phyloP scores from a whole-genome alignment of 2,329 filamentous ascomycete genomes.

The Aspergillus pseudoterreus region DNA sequence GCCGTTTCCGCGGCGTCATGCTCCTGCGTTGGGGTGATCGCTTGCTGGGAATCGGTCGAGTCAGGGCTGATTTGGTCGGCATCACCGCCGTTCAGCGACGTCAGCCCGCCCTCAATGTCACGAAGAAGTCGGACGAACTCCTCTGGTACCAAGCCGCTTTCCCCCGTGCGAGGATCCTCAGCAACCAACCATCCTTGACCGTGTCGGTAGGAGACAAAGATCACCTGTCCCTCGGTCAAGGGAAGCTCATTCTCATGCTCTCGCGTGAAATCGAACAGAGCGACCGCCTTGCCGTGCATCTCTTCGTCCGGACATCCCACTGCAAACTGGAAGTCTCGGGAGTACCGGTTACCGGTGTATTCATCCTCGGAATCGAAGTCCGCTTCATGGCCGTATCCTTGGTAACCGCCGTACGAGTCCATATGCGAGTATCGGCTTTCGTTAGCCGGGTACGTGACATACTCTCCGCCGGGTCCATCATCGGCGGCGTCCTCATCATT shows the following conservation, averaged over 20 bases:
- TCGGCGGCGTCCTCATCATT: slow-evolving; percentile 57
- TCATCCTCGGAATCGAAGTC: slow-evolving; percentile 41
- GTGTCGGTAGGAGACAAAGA: slow-evolving; percentile 92
- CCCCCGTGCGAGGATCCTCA: slow-evolving; percentile 87
- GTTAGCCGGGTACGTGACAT: slow-evolving; percentile 71
- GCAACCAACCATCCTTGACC: slow-evolving; percentile 97
- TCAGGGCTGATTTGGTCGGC: slow-evolving; percentile 51
- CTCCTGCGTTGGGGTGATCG: slow-evolving; percentile 27
- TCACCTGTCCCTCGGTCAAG: slow-evolving; percentile 88
- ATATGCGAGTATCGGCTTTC: slow-evolving; percentile 56
- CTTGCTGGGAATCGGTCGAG: slow-evolving; percentile 40
- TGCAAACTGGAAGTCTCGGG: slow-evolving; percentile 88
- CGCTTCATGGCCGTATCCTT: slow-evolving; percentile 27
- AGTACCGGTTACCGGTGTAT: slow-evolving; percentile 68
- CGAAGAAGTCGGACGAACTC: slow-evolving; percentile 90
- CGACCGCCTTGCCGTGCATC: slow-evolving; percentile 94
- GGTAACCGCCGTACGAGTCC: slow-evolving; percentile 43
- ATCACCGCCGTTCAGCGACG: slow-evolving; percentile 59
- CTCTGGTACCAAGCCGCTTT: slow-evolving; percentile 92
- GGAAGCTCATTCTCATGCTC: slow-evolving; percentile 97
- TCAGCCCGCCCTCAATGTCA: slow-evolving; percentile 88
- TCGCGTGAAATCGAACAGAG: slow-evolving; percentile 88
- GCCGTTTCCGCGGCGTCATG: not conserved
- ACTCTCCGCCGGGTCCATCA: slow-evolving; percentile 74
- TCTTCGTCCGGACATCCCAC: slow-evolving; percentile 95